phyloP scores from a whole-genome alignment of 306 rosid species.

The Vigna mungo region DNA sequence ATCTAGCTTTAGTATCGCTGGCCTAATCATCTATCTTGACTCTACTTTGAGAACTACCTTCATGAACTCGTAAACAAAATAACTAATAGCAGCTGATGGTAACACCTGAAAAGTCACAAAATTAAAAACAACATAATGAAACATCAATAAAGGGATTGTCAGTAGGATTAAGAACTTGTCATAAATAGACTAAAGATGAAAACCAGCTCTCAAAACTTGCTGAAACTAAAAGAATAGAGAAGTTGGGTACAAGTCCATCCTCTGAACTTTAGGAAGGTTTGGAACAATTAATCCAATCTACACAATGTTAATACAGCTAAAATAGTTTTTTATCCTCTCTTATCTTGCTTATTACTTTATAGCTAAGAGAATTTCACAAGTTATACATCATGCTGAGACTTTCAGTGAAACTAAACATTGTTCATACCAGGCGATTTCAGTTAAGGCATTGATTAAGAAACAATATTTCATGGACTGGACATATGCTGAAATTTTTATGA shows the following conservation, averaged over 20 bases:
- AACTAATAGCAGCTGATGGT: slow-evolving; percentile 95
- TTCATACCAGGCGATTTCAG: slow-evolving; percentile 9
- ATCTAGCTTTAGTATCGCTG: slow-evolving; percentile 40
- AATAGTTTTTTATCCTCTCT: neutral
- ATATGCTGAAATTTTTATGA: slow-evolving; percentile 5
- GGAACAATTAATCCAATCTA: slow-evolving; percentile 21
- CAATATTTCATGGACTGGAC: neutral
- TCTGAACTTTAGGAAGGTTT: slow-evolving; percentile 26
- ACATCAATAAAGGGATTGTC: slow-evolving; percentile 26
- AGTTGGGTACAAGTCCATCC: slow-evolving; percentile 7
- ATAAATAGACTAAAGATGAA: slow-evolving; percentile 31
- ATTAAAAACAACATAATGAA: slow-evolving; percentile 32
- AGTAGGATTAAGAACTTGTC: neutral
- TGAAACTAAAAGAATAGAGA: slow-evolving; percentile 2
- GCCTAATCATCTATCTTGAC: slow-evolving; percentile 47
- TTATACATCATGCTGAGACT: neutral
- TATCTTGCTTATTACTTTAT: slow-evolving; percentile 12
- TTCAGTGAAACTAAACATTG: slow-evolving; percentile 5
- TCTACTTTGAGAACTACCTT: slow-evolving; percentile 93
- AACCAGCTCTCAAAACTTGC: slow-evolving; percentile 22
- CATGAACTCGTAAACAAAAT: slow-evolving; percentile 92
- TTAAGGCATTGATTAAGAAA: slow-evolving; percentile 17
- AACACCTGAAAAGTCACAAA: slow-evolving; percentile 72
- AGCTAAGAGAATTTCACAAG: slow-evolving; percentile 7
- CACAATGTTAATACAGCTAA: neutral